Percentiles rank a stretch among this genome's conserved stretches.
Conservation (phyloP, 768 basidiomycete genomes). For the Lentinula boryana region DNA sequence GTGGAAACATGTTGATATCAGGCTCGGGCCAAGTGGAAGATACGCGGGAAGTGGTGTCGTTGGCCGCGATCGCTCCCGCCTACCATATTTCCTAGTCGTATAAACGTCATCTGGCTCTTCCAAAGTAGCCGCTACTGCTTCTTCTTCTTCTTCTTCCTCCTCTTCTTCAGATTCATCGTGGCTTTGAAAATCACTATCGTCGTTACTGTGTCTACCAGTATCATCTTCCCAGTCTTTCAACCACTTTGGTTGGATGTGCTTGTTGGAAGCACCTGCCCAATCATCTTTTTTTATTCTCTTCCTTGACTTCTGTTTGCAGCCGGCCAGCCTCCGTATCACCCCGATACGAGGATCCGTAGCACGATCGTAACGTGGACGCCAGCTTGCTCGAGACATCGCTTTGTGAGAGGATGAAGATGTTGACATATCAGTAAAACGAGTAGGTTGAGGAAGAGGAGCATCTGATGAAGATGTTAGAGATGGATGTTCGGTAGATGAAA, state of each 20-base stretch:
- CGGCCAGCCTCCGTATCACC: constrained; percentile 61
- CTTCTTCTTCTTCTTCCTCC: constrained; percentile 26
- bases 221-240: constrained; percentile 39
- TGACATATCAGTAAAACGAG: background rate
- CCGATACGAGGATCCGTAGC: constrained; percentile 70
- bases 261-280: constrained; percentile 8
- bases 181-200: constrained; percentile 25
- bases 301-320: constrained; percentile 58
- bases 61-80: constrained; percentile 35
- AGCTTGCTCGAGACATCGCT: background rate
- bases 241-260: constrained; percentile 31
- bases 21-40: constrained; percentile 61
- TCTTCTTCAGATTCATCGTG: constrained; percentile 24
- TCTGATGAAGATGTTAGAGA: background rate
- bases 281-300: constrained; percentile 23
- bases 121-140: constrained; percentile 7
- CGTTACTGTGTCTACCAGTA: constrained; percentile 13
- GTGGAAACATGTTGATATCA: constrained; percentile 65
- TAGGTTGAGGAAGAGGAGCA: background rate
- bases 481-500: background rate
- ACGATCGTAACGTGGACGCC: constrained; percentile 35
- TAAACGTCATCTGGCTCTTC: constrained; percentile 7
- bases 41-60: constrained; percentile 68
- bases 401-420: background rate
- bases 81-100: constrained; percentile 18